These are phyloP conservation scores for Phialocephala subalpina DNA, from an alignment of 2,329 filamentous ascomycete species.

Conservation along the genomic window DNA sequence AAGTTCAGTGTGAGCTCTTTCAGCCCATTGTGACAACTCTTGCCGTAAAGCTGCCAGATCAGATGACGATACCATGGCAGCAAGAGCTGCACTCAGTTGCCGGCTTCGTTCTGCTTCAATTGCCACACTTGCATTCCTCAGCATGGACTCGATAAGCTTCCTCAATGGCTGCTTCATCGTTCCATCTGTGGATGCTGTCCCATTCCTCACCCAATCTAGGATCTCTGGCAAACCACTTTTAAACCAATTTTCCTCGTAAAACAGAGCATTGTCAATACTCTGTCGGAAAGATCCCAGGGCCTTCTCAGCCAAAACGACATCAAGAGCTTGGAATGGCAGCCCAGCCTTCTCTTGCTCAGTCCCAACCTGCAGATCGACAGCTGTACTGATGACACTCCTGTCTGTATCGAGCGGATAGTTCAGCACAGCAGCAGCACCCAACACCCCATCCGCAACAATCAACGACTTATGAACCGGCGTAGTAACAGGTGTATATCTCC, in stretches of 20 bases:
- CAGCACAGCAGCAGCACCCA: slow-evolving; percentile 66
- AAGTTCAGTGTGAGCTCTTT: slow-evolving; percentile 82
- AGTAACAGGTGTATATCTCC: slow-evolving; percentile 70
- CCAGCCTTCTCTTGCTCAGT: slow-evolving; percentile 42
- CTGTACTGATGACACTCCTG: slow-evolving; percentile 57
- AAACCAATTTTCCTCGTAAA: slow-evolving; percentile 79
- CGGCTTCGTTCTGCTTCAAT: slow-evolving; percentile 58
- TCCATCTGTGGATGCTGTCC: slow-evolving; percentile 49
- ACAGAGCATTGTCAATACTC: slow-evolving; percentile 72
- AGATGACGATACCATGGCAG: slow-evolving; percentile 44
- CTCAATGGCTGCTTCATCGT: slow-evolving; percentile 71
- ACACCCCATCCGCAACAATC: slow-evolving; percentile 75
- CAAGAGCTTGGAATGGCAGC: slow-evolving; percentile 63
- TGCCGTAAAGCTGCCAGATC: slow-evolving; percentile 58
- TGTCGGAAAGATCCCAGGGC: slow-evolving; percentile 74
- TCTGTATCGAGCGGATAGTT: slow-evolving; percentile 47
- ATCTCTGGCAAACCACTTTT: slow-evolving; percentile 73
- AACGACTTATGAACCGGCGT: slow-evolving; percentile 87
- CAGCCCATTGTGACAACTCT: slow-evolving; percentile 76
- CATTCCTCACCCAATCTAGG: slow-evolving; percentile 68
- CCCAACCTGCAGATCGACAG: slow-evolving; percentile 61
- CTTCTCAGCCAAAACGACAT: slow-evolving; percentile 67
- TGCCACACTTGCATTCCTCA: slow-evolving; percentile 60
- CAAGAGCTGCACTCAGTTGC: slow-evolving; percentile 43
- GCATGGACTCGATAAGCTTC: slow-evolving; percentile 71